These are phyloP conservation scores for Clavispora santaluciae DNA, from an alignment of 805 yeast species.

Conservation along the genomic window DNA sequence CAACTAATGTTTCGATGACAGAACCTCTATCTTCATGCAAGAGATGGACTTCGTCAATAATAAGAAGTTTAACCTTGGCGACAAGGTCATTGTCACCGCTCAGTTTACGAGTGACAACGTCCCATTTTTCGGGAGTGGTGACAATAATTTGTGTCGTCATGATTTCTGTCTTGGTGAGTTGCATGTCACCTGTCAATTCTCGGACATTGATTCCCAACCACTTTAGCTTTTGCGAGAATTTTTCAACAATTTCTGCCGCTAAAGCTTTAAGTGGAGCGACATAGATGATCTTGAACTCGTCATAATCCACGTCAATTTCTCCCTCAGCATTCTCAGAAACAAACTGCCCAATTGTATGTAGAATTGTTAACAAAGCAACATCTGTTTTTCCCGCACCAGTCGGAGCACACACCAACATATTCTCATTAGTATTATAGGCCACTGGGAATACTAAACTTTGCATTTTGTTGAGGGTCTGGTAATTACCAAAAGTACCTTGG, in stretches of 20 bases:
- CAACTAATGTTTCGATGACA: conserved; percentile 76
- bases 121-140: conserved; percentile 95
- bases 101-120: conserved; percentile 91
- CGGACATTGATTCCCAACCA: conserved; percentile 86
- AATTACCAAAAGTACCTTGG: conserved; percentile 76
- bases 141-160: conserved; percentile 80
- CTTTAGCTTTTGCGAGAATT: conserved; percentile 66
- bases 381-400: conserved; percentile 22
- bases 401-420: conserved; percentile 49
- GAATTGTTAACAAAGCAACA: conserved; percentile 17
- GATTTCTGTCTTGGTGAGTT: conserved; percentile 74
- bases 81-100: conserved; percentile 49
- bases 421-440: conserved; percentile 89
- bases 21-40: conserved; percentile 98
- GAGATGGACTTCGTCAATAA: conserved; percentile 95
- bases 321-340: conserved; percentile 45
- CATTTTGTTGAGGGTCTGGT: conserved; percentile 74
- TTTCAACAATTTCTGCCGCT: conserved; percentile 95
- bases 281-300: conserved; percentile 84
- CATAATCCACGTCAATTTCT: conserved; percentile 65
- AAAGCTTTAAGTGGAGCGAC: conserved; percentile 92
- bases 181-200: conserved; percentile 96
- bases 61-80: conserved; percentile 75
- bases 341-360: conserved; percentile 71
- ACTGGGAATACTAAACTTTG: conserved; percentile 89